Conservation (phyloP, 1,284 basidiomycete genomes). For the Singerocomus rubriflavus region DNA sequence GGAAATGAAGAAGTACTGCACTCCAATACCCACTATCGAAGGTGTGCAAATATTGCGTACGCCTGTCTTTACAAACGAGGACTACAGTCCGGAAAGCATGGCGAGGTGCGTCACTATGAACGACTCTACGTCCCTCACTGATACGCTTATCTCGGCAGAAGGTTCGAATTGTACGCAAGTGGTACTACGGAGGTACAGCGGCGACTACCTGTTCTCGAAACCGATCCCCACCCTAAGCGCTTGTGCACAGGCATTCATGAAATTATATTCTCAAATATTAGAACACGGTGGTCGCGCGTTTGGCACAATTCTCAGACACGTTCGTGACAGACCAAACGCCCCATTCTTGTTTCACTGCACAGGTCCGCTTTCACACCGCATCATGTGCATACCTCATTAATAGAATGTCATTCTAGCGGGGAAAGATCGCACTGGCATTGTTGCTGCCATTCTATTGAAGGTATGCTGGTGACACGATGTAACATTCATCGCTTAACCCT, state of each 20-base stretch:
- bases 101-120: slow-evolving; percentile 61
- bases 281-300: slow-evolving; percentile 67
- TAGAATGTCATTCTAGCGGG: slow-evolving; percentile 44
- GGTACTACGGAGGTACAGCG: slow-evolving; percentile 66
- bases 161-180: slow-evolving; percentile 73
- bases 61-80: slow-evolving; percentile 69
- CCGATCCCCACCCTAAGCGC: slow-evolving; percentile 2
- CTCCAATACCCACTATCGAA: slow-evolving; percentile 59
- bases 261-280: slow-evolving; percentile 74
- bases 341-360: slow-evolving; percentile 74
- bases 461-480: slow-evolving; percentile 34
- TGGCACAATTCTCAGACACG: slow-evolving; percentile 61
- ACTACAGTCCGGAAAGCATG: slow-evolving; percentile 79
- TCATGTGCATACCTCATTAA: neutral
- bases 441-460: slow-evolving; percentile 68
- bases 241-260: slow-evolving; percentile 66
- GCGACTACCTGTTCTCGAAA: neutral
- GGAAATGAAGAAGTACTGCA: slow-evolving; percentile 69
- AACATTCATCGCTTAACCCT: slow-evolving; percentile 1
- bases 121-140: slow-evolving; percentile 2
- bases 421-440: slow-evolving; percentile 76
- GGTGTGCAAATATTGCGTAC: slow-evolving; percentile 55
- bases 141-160: slow-evolving; percentile 39
- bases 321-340: slow-evolving; percentile 63
- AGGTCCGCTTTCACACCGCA: slow-evolving; percentile 35